Conservation (phyloP, 169 alveolate species). For the Hammondia hammondi region DNA sequence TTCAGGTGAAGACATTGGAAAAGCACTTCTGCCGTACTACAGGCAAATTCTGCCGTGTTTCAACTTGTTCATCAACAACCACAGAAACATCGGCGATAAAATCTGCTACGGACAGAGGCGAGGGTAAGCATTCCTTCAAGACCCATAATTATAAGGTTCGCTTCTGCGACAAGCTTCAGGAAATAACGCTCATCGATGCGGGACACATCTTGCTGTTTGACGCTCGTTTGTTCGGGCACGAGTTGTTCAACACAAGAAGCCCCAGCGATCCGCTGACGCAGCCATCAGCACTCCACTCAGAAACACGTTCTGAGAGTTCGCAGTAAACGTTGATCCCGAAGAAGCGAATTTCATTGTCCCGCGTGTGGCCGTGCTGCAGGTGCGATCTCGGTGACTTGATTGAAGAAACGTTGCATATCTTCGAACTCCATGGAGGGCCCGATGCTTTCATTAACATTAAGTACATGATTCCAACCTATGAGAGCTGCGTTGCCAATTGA, state of each 20-base stretch:
- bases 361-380: constrained; percentile 32
- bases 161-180: too few species aligned
- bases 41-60: constrained; percentile 92
- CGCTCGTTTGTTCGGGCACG: too few species aligned
- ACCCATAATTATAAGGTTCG: background rate
- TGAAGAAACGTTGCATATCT: constrained; percentile 92
- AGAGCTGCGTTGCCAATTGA: constrained; percentile 55
- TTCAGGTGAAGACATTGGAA: constrained; percentile 89
- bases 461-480: constrained; percentile 94
- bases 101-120: constrained; percentile 91
- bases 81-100: constrained; percentile 86
- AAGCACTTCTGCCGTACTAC: constrained; percentile 95
- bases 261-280: too few species aligned
- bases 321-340: too few species aligned
- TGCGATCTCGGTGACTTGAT: constrained; percentile 88
- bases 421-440: constrained; percentile 92
- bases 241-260: too few species aligned
- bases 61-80: constrained; percentile 87
- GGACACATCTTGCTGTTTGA: too few species aligned
- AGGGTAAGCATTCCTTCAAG: constrained; percentile 51
- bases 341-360: background rate
- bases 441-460: constrained; percentile 93
- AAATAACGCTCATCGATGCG: too few species aligned
- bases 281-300: too few species aligned
- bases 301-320: too few species aligned